These are phyloP conservation scores for Ascochyta viciae-villosae DNA, from an alignment of 2,329 filamentous ascomycete genomes.

Conservation along the genomic window DNA sequence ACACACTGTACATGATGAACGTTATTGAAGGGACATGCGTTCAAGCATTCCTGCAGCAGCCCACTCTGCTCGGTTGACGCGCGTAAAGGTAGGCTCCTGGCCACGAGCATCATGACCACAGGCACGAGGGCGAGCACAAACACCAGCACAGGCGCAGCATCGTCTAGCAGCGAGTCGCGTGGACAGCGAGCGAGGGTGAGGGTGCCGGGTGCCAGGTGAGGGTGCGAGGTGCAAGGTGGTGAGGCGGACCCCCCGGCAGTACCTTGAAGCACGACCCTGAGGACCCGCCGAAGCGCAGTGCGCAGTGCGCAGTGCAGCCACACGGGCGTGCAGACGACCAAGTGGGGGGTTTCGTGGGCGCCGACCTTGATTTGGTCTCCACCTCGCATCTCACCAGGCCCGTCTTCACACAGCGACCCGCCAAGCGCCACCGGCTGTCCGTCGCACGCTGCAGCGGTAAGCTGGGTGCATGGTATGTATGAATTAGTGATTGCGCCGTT, in stretches of 20 bases:
- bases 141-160: neutral
- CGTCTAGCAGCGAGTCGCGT: conserved; percentile 7
- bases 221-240: no score
- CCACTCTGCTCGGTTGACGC: neutral
- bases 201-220: no score
- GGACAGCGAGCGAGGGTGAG: conserved; percentile 4
- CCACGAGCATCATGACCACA: neutral
- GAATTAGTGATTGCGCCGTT: conserved; percentile 32
- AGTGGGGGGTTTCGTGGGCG: conserved; percentile 32
- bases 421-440: conserved; percentile 31
- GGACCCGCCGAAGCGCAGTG: conserved; percentile 2
- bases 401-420: conserved; percentile 21
- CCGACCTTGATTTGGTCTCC: conserved; percentile 21
- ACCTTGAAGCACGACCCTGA: conserved; percentile 23
- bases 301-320: conserved; percentile 7
- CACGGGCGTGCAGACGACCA: conserved; percentile 19
- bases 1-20: neutral
- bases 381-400: conserved; percentile 22
- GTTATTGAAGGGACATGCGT: conserved; percentile 2
- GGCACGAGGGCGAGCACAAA: neutral
- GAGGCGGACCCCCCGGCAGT: conserved; percentile 11
- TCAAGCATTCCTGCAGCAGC: conserved; percentile 11
- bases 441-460: conserved; percentile 32
- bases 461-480: conserved; percentile 12
- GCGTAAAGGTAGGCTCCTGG: neutral